These are phyloP conservation scores for Hygrophila difformis DNA, from an alignment of 257 asterid species.

Conservation along the genomic window DNA sequence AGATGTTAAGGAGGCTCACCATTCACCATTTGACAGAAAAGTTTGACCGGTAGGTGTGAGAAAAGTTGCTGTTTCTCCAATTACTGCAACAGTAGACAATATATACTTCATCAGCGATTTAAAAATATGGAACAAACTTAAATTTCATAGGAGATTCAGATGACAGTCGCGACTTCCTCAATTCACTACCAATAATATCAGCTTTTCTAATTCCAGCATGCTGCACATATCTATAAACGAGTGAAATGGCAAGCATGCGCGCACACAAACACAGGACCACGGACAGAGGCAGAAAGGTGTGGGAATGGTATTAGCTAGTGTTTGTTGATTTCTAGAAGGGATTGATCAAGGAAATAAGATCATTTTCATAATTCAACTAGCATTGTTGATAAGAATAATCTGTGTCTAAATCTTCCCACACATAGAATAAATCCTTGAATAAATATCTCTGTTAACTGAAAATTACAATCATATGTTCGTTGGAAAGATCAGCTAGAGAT, in stretches of 20 bases:
- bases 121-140: neutral
- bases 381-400: too few relatives aligned
- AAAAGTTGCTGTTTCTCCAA: constrained; percentile 89
- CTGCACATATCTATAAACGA: neutral
- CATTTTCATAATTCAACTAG: neutral
- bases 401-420: too few relatives aligned
- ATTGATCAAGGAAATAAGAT: neutral
- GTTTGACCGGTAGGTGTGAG: constrained; percentile 54
- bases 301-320: too few relatives aligned
- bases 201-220: constrained; percentile 1
- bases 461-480: too few relatives aligned
- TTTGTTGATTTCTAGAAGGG: neutral
- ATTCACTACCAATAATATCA: constrained; percentile 7
- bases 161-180: too few relatives aligned
- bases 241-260: too few relatives aligned
- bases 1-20: constrained; percentile 40
- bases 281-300: too few relatives aligned
- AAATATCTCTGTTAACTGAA: too few relatives aligned
- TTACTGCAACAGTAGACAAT: constrained; percentile 46
- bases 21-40: constrained; percentile 96
- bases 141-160: neutral
- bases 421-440: too few relatives aligned
- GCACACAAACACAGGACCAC: too few relatives aligned
- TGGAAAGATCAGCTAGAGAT: neutral
- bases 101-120: constrained; percentile 7